Evolutionary conservation across 257 asterid genomes (phyloP), one percentile per base, ranked within the genome.

Genomic region (Rhazya stricta): DNA sequence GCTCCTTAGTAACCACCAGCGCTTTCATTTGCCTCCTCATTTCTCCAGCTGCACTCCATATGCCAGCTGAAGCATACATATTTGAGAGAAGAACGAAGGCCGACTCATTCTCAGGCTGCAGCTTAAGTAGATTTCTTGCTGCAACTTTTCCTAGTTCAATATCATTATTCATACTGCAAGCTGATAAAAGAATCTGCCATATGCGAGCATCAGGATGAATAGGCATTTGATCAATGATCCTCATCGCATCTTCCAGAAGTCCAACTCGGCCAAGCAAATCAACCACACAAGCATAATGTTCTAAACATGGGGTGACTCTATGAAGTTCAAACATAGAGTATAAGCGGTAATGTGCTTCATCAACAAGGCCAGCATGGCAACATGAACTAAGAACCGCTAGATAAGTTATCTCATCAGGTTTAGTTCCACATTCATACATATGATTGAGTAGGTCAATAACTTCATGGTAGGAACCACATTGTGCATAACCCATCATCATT

Each of bases 401-500:
- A 74, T 67, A 46, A 67, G 76, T 74, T n/a, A 79, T 74, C 58
- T 68, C 76, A 61, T 79, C 82, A 37, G 82, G 82, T 41, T 13
- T 5, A 43, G 46, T 39, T 11, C 76, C 71, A 57, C 50, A 58
- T 43, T 57, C 72, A 34, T n/a, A 8, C 72, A 79, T 58, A 18
- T n/a, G 15, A 6, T 51, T 46, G 58, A 79, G 69, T 8, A 79
- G 65, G 29, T 58, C 71, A 48, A 74, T 21, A 27, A 69, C 76
- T 43, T 74, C 41, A 10, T 57, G 46, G 6, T 61, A 45, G 53
- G 60, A 62, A 58, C 82, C 79, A 69, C 56, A 21, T 57, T 79
- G 79, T 67, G 82, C 82, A 68, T 74, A 79, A 23, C 76, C 79
- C 75, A 69, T 74, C 56, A 74, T 74, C 82, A 79, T 68, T 32